Percentiles rank a stretch among this genome's conserved stretches.
These are phyloP conservation scores for Citrus unshiu DNA, from an alignment of 345 rosid genomes.

Conservation along the genomic window DNA sequence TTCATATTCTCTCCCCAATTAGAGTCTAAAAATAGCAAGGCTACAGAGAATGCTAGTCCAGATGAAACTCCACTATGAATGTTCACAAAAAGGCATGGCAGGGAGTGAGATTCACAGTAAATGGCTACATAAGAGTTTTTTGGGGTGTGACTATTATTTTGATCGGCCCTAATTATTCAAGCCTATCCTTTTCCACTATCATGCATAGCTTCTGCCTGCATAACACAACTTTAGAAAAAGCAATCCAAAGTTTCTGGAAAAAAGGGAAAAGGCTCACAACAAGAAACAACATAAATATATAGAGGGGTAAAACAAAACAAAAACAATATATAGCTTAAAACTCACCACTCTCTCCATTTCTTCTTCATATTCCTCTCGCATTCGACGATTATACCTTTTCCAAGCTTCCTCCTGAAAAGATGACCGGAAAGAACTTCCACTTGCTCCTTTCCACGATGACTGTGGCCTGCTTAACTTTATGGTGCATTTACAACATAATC, in stretches of 20 bases:
- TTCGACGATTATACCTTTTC: slow-evolving; percentile 80
- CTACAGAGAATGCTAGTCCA: background rate
- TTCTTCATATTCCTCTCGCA: slow-evolving; percentile 96
- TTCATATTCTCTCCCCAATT: background rate
- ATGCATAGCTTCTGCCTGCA: background rate
- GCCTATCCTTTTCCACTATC: background rate
- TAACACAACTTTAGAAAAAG: background rate
- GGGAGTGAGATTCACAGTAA: background rate
- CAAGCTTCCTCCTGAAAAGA: slow-evolving; percentile 82
- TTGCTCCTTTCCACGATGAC: slow-evolving; percentile 43
- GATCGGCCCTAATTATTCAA: background rate
- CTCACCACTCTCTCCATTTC: slow-evolving; percentile 98
- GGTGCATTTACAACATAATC: slow-evolving; percentile 24
- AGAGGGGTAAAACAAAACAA: background rate
- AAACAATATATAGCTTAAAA: slow-evolving; percentile 5
- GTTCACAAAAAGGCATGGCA: background rate
- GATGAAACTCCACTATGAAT: background rate
- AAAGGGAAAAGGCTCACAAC: background rate
- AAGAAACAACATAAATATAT: background rate
- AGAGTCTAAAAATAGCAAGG: background rate
- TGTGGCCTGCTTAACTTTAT: slow-evolving; percentile 66
- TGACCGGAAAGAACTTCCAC: slow-evolving; percentile 61
- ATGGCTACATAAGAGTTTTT: background rate
- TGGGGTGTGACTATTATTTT: background rate
- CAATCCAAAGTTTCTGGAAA: background rate